phyloP scores from a whole-genome alignment of 805 yeast species.

The Metschnikowia rubicola region DNA sequence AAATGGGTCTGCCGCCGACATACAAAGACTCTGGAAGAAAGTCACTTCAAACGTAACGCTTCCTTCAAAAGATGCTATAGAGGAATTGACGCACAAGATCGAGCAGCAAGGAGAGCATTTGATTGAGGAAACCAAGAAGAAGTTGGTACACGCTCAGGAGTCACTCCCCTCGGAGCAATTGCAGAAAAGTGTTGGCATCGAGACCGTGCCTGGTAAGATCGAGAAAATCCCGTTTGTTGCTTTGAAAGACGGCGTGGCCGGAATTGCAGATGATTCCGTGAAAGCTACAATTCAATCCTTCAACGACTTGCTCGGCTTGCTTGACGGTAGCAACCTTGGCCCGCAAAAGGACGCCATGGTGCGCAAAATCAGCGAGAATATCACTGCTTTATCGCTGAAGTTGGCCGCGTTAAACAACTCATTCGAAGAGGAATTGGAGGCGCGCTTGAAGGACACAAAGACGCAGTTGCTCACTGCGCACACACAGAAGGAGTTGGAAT shows the following conservation, averaged over 20 bases:
- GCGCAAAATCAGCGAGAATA: constrained; percentile 30
- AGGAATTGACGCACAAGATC: constrained; percentile 30
- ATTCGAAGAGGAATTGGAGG: constrained; percentile 36
- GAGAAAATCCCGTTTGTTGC: constrained; percentile 33
- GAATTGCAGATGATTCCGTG: constrained; percentile 31
- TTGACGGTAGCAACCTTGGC: constrained; percentile 28
- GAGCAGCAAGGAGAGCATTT: constrained; percentile 33
- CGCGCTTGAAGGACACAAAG: constrained; percentile 34
- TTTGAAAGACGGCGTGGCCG: constrained; percentile 21
- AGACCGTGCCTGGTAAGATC: constrained; percentile 27
- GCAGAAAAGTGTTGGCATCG: constrained; percentile 39
- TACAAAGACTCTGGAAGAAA: constrained; percentile 20
- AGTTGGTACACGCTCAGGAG: constrained; percentile 21
- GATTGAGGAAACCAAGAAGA: constrained; percentile 35
- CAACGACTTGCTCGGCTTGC: constrained; percentile 35
- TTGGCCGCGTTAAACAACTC: constrained; percentile 30
- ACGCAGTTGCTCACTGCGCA: constrained; percentile 37
- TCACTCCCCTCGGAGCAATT: constrained; percentile 38
- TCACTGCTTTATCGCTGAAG: constrained; percentile 29
- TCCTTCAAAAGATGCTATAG: constrained; percentile 32
- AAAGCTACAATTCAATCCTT: constrained; percentile 35
- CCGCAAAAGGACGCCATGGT: constrained; percentile 29
- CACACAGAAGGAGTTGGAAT: constrained; percentile 50
- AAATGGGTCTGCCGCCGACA: constrained; percentile 32
- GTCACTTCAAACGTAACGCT: constrained; percentile 21